Base-by-base conservation (phyloP, 164 flowering plant genomes). In the Litsea cubeba region DNA sequence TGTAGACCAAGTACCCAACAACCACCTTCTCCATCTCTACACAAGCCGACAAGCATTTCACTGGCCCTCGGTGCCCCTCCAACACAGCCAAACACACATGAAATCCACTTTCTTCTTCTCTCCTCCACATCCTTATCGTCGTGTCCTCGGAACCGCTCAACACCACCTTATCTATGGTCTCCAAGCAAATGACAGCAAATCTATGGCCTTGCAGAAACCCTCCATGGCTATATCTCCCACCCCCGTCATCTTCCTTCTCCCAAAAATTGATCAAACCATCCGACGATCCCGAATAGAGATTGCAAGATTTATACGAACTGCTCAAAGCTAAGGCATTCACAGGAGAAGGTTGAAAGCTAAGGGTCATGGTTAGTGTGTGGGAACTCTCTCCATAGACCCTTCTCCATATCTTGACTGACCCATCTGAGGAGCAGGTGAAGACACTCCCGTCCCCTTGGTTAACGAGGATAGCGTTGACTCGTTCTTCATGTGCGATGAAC, bases 131-230 rank as follows among this genome's bases (percentile, higher is more conserved):
- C 72, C 86, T 71, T 58, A 86, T 83, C 0, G 84, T 86, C 5
- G 85, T 76, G 70, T 86, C 89, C 76, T 83, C 89, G 1, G 89
- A 86, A 0, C 89, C 89, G 49, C 87, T 84, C 12, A 86, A 71
- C 10, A 86, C 62, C 58, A 84, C 18, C 32, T 71, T 77, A 26
- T 79, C 85, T 3, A 80, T 17, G 0, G 86, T 60, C 17, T 75
- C 82, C 70, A 86, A 51, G 70, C 89, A 86, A 5, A 84, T 83
- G 46, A 86, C 85, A 1, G 81, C 71, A 25, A 83, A 83, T 14
- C 75, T 72, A 73, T 86, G 87, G 12, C 86, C 86, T 32, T 80
- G 82, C 14, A 86, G 54, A 35, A 74, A 80, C 10, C 87, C 87
- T 24, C 79, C 78, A 54, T 84, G 86, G 63, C 76, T 84, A 12